These are phyloP conservation scores for Noccaea bulbosa DNA, from an alignment of 345 rosid species.

Conservation along the genomic window DNA sequence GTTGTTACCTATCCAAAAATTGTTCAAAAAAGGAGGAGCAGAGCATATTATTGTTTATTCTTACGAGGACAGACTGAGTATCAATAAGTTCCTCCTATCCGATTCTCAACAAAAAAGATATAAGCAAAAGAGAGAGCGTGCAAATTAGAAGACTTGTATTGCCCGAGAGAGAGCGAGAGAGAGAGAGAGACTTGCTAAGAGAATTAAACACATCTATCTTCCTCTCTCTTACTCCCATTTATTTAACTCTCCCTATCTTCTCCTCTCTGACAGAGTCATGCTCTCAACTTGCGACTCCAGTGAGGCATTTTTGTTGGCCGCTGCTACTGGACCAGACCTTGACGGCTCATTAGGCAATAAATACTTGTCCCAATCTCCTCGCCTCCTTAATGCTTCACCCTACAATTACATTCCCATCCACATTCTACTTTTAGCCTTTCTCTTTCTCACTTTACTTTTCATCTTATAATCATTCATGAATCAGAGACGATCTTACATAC, in stretches of 20 bases:
- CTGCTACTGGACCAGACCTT: constrained; percentile 8
- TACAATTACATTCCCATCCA: constrained; percentile 23
- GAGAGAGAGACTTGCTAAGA: background rate
- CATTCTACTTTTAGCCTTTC: constrained; percentile 16
- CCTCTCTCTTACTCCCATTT: constrained; percentile 17
- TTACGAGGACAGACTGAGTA: background rate
- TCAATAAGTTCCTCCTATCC: constrained; percentile 24
- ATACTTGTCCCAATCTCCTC: constrained; percentile 47
- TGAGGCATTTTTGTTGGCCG: constrained; percentile 20
- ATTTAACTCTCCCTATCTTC: constrained; percentile 23
- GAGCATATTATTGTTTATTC: constrained; percentile 20
- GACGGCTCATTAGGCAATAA: constrained; percentile 25
- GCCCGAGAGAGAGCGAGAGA: background rate
- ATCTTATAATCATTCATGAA: background rate
- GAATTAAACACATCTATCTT: constrained; percentile 22
- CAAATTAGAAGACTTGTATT: background rate
- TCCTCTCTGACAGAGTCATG: constrained; percentile 30
- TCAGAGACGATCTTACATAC: constrained; percentile 42
- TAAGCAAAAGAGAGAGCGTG: background rate
- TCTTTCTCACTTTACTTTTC: constrained; percentile 3
- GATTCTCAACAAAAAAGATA: constrained; percentile 13
- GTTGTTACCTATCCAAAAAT: background rate
- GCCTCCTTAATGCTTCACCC: constrained; percentile 45
- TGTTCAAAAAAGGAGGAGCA: constrained; percentile 10
- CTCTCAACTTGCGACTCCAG: constrained; percentile 29